Base-by-base conservation (phyloP, 768 basidiomycete species). In the Lactifluus subvellereus region DNA sequence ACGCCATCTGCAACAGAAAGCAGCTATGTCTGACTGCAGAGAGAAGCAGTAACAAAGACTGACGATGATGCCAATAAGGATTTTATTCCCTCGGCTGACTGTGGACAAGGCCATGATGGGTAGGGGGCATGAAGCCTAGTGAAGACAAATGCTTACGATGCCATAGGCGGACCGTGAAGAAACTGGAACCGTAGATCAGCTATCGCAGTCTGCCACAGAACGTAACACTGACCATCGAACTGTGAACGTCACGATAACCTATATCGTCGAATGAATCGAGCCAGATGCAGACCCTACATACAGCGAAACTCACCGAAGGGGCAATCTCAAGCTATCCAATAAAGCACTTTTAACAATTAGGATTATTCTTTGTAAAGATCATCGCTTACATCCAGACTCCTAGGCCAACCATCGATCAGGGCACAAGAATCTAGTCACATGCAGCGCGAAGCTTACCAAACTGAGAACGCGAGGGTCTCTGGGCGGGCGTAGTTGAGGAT, bases 91-190 rank as follows among this genome's bases (percentile, higher is more conserved):
- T 42, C 38, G 53, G 32, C 52, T 47, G 20, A 49, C 47, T 35
- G 49, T 30, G 40, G 13, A 13, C 5, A n/a, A 22, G 18, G 16
- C n/a, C 38, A 3, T 6, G 13, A 57, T 50, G 18, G 5, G n/a
- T 30, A 43, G 18, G 48, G 9, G 8, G 11, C 35, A 37, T 38
- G 13, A 3, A 27, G 14, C 42, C 30, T 27, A 8, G 30, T 22
- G 14, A 32, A 16, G 18, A 9, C 10, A 10, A 32, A 55, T 10
- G 20, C 61, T 57, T 16, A 62, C 61, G 50, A 42, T 57, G 38
- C 61, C 61, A 62, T 22, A 62, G 11, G 20, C 61, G 61, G 16
- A 51, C 32, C 20, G 50, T 57, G 43, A 62, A 57, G 40, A 62
- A 62, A 50, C 55, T 58, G 37, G 32, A 42, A 33, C 2, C 11